Evolutionary conservation across 164 flowering plant species (phyloP), one percentile per base, ranked within the genome.

Genomic region (Magnolia officinalis): DNA sequence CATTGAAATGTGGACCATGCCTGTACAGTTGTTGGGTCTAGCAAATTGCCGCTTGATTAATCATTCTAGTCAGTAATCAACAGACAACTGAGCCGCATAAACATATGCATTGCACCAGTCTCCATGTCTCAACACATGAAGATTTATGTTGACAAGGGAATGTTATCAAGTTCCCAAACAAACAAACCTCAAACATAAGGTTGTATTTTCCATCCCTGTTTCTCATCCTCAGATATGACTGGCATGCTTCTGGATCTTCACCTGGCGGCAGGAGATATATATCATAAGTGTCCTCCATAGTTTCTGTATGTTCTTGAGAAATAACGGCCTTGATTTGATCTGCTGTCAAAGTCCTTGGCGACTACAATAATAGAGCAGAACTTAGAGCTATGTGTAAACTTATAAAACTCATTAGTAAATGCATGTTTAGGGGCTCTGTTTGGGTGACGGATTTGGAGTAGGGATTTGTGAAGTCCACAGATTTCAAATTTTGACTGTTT

Each of bases 221-320:
- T 67, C 97, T 85, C 99, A 96, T 94, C 85, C 99, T 86, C 80
- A 96, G 76, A 86, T 96, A 94, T 71, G 99, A 96, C 81, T 96
- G 97, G 84, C 99, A 96, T 37, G 95, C 86, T 85, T 96, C 98
- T 71, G 98, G 94, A 88, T 96, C 98, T 90, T 94, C 98, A 80
- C 97, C 98, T 50, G 98, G 99, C 20, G 99, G 99, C 55, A 96
- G 84, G 82, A 96, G 98, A 87, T 86, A 96, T 73, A 96, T 96
- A 78, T 96, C 99, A 85, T 94, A 96, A 8, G 90, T 94, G 83
- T 94, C 86, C 85, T 96, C 99, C 68, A 20, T 78, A 13, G 86
- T 76, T 81, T 94, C 98, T 18, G 68, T 74, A 75, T 87, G 86
- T 50, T 85, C 91, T 84, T 90, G 84, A 58, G 88, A 78, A 24